Evolutionary conservation across 306 rosid species (phyloP).

Genomic region (Begonia peltatifolia): DNA sequence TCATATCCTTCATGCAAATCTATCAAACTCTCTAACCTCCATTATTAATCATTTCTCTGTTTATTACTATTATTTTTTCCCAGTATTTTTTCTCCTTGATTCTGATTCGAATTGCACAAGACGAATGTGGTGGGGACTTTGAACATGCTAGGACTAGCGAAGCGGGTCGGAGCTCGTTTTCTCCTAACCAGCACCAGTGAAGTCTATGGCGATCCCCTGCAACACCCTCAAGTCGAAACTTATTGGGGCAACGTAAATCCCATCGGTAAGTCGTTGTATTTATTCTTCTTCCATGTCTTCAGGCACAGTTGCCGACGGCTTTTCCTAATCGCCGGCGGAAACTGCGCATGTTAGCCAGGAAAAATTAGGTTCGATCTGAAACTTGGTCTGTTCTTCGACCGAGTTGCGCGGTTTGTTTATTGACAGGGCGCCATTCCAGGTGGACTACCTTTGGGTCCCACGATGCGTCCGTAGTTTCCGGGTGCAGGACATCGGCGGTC

Average conservation of each 20-base stretch:
- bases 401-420: too few species aligned
- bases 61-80: too few species aligned
- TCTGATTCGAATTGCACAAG: conserved; percentile 35
- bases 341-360: too few species aligned
- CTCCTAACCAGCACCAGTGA: conserved; percentile 87
- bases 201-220: conserved; percentile 90
- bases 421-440: too few species aligned
- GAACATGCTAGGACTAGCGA: conserved; percentile 84
- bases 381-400: too few species aligned
- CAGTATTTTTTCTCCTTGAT: too few species aligned
- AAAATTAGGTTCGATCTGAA: too few species aligned
- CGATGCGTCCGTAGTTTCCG: too few species aligned
- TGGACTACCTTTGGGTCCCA: too few species aligned
- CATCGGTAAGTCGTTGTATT: conserved; percentile 33
- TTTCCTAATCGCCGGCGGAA: not conserved
- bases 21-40: too few species aligned
- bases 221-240: conserved; percentile 81
- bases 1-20: conserved; percentile 47
- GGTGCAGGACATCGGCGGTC: too few species aligned
- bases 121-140: conserved; percentile 90
- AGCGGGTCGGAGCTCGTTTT: conserved; percentile 76
- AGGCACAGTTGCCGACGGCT: not conserved
- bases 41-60: not conserved
- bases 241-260: conserved; percentile 98
- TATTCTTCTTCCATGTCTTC: too few species aligned